Conservation (phyloP, 2,329 filamentous ascomycete species). For the Sphaerulina vaccinii region DNA sequence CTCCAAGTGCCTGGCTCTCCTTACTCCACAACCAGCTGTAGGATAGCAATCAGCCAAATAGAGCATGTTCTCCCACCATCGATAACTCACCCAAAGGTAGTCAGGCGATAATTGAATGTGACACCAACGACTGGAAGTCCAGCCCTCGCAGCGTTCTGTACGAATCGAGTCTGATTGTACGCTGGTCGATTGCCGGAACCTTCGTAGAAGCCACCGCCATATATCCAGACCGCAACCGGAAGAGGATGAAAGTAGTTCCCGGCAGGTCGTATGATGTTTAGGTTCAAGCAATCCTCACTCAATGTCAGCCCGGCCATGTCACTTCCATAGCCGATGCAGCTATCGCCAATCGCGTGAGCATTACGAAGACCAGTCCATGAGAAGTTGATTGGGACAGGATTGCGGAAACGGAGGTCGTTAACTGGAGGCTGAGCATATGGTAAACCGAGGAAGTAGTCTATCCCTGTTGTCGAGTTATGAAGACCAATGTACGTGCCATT, state of each 20-base stretch:
- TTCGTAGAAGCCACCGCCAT: constrained; percentile 2
- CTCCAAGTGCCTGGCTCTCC: too few species aligned
- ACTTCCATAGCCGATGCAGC: constrained; percentile 51
- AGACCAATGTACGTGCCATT: not conserved
- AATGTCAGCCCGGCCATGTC: constrained; percentile 10
- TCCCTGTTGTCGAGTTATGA: not conserved
- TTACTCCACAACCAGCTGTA: too few species aligned
- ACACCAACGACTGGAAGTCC: too few species aligned
- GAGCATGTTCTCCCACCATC: too few species aligned
- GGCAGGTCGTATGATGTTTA: not conserved
- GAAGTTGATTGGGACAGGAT: constrained; percentile 37
- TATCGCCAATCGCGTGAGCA: constrained; percentile 47
- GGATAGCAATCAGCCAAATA: too few species aligned
- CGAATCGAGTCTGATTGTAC: constrained; percentile 1
- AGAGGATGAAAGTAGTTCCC: not conserved
- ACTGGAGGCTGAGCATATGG: constrained; percentile 55
- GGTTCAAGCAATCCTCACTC: not conserved
- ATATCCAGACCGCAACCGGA: constrained; percentile 2
- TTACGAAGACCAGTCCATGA: constrained; percentile 43
- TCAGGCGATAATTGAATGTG: too few species aligned
- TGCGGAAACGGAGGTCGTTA: constrained; percentile 52
- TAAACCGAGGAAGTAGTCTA: constrained; percentile 50
- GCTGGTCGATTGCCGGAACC: constrained; percentile 1
- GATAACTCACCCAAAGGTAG: too few species aligned
- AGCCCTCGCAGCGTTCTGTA: too few species aligned